Conservation (phyloP, 352 stramenopile species). For the Pythium guiyangense region DNA sequence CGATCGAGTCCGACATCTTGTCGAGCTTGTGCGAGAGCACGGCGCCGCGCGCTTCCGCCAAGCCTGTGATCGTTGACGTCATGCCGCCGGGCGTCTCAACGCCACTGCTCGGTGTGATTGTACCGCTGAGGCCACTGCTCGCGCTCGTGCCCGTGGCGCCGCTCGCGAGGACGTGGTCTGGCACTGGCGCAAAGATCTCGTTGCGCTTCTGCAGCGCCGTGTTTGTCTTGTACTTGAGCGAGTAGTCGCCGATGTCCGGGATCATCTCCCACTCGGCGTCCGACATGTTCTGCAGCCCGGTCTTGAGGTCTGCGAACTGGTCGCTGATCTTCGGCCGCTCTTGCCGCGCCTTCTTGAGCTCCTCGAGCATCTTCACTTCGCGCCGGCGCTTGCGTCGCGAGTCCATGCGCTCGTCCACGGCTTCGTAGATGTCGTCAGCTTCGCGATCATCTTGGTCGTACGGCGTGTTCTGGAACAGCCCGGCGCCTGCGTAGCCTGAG, state of each 20-base stretch:
- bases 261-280: slow-evolving; percentile 96
- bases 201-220: slow-evolving; percentile 90
- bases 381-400: slow-evolving; percentile 83
- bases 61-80: slow-evolving; percentile 75
- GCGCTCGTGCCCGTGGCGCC: slow-evolving; percentile 21
- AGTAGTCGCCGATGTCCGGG: slow-evolving; percentile 96
- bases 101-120: slow-evolving; percentile 35
- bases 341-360: slow-evolving; percentile 83
- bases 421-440: slow-evolving; percentile 94
- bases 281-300: slow-evolving; percentile 87
- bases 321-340: slow-evolving; percentile 94
- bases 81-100: slow-evolving; percentile 63
- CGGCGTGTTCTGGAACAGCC: slow-evolving; percentile 88
- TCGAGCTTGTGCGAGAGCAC: slow-evolving; percentile 95
- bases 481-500: slow-evolving; percentile 76
- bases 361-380: slow-evolving; percentile 77
- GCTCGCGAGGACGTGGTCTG: slow-evolving; percentile 89
- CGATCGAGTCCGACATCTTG: slow-evolving; percentile 96
- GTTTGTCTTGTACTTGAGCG: slow-evolving; percentile 88
- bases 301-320: slow-evolving; percentile 98
- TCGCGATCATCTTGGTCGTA: slow-evolving; percentile 97
- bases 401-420: slow-evolving; percentile 96
- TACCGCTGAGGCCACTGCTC: slow-evolving; percentile 33
- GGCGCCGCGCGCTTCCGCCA: slow-evolving; percentile 90
- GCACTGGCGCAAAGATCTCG: slow-evolving; percentile 94